phyloP scores from a whole-genome alignment of 306 rosid species.

The Heteromeles arbutifolia region DNA sequence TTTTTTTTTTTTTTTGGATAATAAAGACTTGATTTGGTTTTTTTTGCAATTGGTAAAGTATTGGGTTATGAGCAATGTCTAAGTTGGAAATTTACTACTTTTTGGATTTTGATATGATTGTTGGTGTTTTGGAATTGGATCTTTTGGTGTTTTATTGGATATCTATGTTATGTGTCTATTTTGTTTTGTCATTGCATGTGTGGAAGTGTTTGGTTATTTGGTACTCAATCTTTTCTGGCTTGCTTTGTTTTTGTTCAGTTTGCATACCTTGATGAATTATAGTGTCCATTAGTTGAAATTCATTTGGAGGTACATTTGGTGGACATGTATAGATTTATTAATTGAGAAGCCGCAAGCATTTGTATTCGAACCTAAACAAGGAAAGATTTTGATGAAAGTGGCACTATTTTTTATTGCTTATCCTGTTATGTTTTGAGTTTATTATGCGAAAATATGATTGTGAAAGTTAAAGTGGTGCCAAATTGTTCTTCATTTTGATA shows the following conservation, averaged over 20 bases:
- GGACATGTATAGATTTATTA: background rate
- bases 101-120: slow-evolving; percentile 20
- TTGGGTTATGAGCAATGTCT: slow-evolving; percentile 1
- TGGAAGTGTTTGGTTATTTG: background rate
- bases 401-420: background rate
- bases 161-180: background rate
- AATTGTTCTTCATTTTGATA: slow-evolving; percentile 1
- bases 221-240: background rate
- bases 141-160: slow-evolving; percentile 3
- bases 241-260: background rate
- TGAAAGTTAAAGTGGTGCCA: background rate
- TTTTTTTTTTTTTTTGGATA: background rate
- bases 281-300: background rate
- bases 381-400: background rate
- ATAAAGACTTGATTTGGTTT: background rate
- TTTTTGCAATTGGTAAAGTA: background rate
- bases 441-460: background rate
- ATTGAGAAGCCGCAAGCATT: background rate
- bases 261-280: background rate
- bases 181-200: background rate
- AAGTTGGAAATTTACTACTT: slow-evolving; percentile 1
- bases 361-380: background rate
- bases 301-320: background rate
- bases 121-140: slow-evolving; percentile 4
- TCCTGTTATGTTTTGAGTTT: background rate